Evolutionary conservation across 1,284 basidiomycete species (phyloP), one percentile per base, ranked within the genome.

Genomic region (Trametes sp.): DNA sequence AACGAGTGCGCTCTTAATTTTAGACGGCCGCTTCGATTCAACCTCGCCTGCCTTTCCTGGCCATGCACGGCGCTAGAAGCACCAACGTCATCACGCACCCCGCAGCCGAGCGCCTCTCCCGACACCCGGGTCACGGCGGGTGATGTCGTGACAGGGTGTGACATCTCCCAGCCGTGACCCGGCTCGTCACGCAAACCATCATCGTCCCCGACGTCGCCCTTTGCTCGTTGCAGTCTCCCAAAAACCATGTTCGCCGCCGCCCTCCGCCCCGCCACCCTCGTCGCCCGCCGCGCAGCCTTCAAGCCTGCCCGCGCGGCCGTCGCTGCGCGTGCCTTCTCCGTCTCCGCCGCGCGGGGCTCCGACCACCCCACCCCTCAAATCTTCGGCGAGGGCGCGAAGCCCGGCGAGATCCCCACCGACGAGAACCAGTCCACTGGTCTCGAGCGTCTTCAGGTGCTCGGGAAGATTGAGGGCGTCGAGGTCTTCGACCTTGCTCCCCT

Each of bases 371-470:
- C 87, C 58, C 91, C 93, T 61, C 80, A 88, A 66, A 80, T 95
- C 68, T 90, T 84, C 70, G 94, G 95, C 69, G 72, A 83, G 70
- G 87, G 95, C 74, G 87, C 85, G 71, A 89, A 93, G 78, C 61
- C 87, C 14, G 95, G 94, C 68, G 83, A 89, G 72, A 86, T 95
- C 65, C 89, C 95, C 62, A 93, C 91, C 65, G 92, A 95, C 80
- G 84, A 92, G 74, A 84, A 93, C 71, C 97, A 99, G 81, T 87
- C 96, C 31, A 99, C 97, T 69, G 96, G 97, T 89, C 84, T 98
- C 64, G 96, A 98, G 81, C 94, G 97, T 79, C 89, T 96, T 76
- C 94, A 99, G 81, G 82, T 98, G 55, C 81, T 98, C 63, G 94
- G 93, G 74, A 90, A 93, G 70, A 83, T 96, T 74, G 88, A 96